These are phyloP conservation scores for Sugiyamaella qingdaonensis DNA, from an alignment of 805 yeast genomes.

Conservation along the genomic window DNA sequence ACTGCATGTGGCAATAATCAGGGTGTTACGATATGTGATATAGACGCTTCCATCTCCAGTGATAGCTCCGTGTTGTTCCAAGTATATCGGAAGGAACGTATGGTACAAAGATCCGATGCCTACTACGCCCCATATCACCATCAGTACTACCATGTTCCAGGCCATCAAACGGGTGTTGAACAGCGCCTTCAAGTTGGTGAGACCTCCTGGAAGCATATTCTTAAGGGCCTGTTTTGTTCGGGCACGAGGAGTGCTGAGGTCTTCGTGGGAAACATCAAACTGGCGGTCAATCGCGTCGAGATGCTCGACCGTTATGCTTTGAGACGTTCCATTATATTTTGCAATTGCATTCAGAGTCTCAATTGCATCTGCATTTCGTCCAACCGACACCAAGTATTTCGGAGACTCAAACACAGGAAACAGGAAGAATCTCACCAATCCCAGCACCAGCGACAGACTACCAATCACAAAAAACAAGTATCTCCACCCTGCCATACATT, in stretches of 20 bases:
- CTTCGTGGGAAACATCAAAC: slow-evolving; percentile 39
- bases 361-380: slow-evolving; percentile 46
- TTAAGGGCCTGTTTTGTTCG: slow-evolving; percentile 29
- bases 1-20: slow-evolving; percentile 8
- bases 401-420: slow-evolving; percentile 50
- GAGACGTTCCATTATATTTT: slow-evolving; percentile 38
- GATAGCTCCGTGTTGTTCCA: slow-evolving; percentile 21
- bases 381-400: slow-evolving; percentile 46
- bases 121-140: slow-evolving; percentile 49
- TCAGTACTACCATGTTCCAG: slow-evolving; percentile 41
- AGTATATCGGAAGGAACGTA: slow-evolving; percentile 49
- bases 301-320: slow-evolving; percentile 43
- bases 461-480: slow-evolving; percentile 52
- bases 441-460: slow-evolving; percentile 46
- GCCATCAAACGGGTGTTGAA: slow-evolving; percentile 42
- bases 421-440: slow-evolving; percentile 44
- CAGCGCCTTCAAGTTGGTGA: slow-evolving; percentile 39
- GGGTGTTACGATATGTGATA: slow-evolving; percentile 7
- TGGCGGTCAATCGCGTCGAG: slow-evolving; percentile 28
- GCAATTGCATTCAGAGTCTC: slow-evolving; percentile 45
- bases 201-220: slow-evolving; percentile 10
- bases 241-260: slow-evolving; percentile 27
- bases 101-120: slow-evolving; percentile 52
- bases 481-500: slow-evolving; percentile 53
- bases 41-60: slow-evolving; percentile 5